These are phyloP conservation scores for Leccinum solheimii DNA, from an alignment of 1,284 basidiomycete species.

Conservation along the genomic window DNA sequence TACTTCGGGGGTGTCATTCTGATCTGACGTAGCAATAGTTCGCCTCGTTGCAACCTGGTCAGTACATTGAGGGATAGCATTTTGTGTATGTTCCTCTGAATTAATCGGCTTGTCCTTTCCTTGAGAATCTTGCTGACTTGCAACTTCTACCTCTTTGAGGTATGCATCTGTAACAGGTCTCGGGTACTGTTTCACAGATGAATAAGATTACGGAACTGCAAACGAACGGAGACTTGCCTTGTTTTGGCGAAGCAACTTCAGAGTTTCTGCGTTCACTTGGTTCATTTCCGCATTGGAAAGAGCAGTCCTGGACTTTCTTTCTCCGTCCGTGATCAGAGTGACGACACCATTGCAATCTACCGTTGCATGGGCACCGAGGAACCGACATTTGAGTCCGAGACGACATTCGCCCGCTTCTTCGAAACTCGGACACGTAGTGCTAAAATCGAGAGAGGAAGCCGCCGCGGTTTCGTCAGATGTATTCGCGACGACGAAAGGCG, in stretches of 20 bases:
- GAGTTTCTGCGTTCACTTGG: conserved; percentile 56
- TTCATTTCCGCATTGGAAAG: conserved; percentile 73
- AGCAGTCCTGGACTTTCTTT: conserved; percentile 53
- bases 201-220: neutral
- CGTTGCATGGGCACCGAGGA: conserved; percentile 72
- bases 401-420: conserved; percentile 79
- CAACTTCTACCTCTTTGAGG: conserved; percentile 55
- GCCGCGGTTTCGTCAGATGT: neutral
- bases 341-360: conserved; percentile 43
- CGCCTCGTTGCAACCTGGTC: conserved; percentile 34
- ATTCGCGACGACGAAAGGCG: conserved; percentile 47
- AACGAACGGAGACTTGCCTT: conserved; percentile 48
- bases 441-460: conserved; percentile 45
- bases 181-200: conserved; percentile 52
- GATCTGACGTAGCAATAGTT: conserved; percentile 35
- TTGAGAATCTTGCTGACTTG: conserved; percentile 38
- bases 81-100: conserved; percentile 25
- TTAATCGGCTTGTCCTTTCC: conserved; percentile 28
- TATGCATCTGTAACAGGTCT: conserved; percentile 70
- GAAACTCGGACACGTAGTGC: conserved; percentile 72
- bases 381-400: conserved; percentile 89
- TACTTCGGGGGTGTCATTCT: conserved; percentile 63
- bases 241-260: conserved; percentile 63
- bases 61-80: conserved; percentile 23
- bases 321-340: conserved; percentile 53